phyloP scores from a whole-genome alignment of 139 green algal species.

The Astrephomene gubernaculifera region DNA sequence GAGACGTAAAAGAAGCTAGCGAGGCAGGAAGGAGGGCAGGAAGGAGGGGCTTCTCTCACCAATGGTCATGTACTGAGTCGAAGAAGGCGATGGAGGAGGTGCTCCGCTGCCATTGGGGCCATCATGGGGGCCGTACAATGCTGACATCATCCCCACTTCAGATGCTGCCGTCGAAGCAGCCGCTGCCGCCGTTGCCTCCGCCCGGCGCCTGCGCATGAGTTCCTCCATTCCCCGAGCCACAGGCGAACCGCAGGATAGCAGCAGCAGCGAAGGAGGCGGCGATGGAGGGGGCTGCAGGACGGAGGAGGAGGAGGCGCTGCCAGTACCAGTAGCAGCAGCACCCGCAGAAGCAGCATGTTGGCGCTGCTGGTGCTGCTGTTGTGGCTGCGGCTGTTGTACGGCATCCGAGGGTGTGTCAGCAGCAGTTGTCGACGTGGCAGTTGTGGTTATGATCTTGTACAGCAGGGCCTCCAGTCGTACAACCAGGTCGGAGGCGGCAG shows the following conservation, averaged over 20 bases:
- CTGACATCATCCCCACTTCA: neutral
- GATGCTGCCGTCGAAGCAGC: neutral
- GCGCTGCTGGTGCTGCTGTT: neutral
- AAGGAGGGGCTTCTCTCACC: no score
- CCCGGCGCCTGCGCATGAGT: neutral
- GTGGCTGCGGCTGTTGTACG: neutral
- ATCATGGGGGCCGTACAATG: no score
- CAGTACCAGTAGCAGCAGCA: neutral
- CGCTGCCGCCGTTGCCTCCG: neutral
- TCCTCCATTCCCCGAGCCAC: conserved; percentile 43
- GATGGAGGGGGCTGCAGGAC: neutral
- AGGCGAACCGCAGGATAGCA: conserved; percentile 14
- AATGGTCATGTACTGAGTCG: conserved; percentile 14
- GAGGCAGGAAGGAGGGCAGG: no score
- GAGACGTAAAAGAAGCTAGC: no score
- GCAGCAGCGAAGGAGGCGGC: neutral
- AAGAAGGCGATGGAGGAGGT: conserved; percentile 1
- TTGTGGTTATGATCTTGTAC: conserved; percentile 53
- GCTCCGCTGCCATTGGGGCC: no score
- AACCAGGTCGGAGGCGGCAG: conserved; percentile 68
- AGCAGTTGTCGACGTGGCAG: no score
- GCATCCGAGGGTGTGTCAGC: no score
- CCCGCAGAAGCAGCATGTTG: neutral
- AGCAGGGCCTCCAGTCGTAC: conserved; percentile 79
- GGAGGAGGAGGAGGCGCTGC: neutral